phyloP scores from a whole-genome alignment of 345 rosid genomes.

The Euphorbia lathyris region DNA sequence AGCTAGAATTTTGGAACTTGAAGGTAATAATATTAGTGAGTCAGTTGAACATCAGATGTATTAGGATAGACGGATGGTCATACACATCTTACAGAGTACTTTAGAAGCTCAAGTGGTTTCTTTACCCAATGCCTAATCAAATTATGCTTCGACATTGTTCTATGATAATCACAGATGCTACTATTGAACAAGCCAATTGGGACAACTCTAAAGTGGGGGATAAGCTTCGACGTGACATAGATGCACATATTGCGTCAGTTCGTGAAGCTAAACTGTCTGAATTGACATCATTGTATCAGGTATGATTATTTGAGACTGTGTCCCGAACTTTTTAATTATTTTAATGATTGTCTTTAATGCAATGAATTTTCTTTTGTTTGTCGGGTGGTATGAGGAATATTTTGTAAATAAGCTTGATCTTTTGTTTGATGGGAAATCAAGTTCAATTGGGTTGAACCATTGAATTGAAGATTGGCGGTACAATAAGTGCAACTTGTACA shows the following conservation, averaged over 20 bases:
- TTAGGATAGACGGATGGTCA: background rate
- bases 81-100: background rate
- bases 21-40: background rate
- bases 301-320: slow-evolving; percentile 22
- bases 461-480: background rate
- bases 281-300: slow-evolving; percentile 74
- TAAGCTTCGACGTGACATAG: slow-evolving; percentile 80
- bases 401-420: background rate
- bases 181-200: slow-evolving; percentile 88
- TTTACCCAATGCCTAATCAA: background rate
- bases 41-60: background rate
- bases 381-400: background rate
- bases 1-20: too few relatives aligned
- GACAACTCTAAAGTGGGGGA: slow-evolving; percentile 73
- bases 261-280: slow-evolving; percentile 80
- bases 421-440: background rate
- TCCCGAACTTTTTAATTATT: background rate
- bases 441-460: background rate
- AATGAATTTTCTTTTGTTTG: background rate
- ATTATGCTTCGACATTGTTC: background rate
- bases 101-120: background rate
- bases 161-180: slow-evolving; percentile 55
- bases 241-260: slow-evolving; percentile 77
- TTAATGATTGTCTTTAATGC: background rate
- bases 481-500: background rate